Base-by-base conservation (phyloP, 1,139 yeast genomes). In the Taiozyma sp. region DNA sequence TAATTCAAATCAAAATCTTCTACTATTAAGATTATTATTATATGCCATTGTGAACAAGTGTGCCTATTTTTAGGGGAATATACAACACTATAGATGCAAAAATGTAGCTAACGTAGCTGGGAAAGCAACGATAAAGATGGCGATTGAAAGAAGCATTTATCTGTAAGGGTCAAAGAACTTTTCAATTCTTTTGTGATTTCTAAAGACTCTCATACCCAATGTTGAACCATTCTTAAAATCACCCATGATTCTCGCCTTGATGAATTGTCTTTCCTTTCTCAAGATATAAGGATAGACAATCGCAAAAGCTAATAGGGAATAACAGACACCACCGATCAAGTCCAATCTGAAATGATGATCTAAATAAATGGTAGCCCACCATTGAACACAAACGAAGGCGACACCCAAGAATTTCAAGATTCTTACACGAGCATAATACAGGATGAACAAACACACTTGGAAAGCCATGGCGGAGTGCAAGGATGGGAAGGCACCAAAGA, bases 281-380 rank as follows among this genome's bases (percentile, higher is more conserved):
- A 66, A 55, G 27, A 64, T 47, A 41, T 54, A 58, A 8, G 69
- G 69, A 45, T 69, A 65, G 52, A 79, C 66, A 9, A 76, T 44
- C 6, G 75, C 64, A 64, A 76, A 78, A 49, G 74, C 63, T n/a
- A 70, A 49, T 8, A 79, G 58, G 2, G 86, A 73, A 65, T 83
- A 83, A 9, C 67, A 45, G 64, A 78, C 66, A 8, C 88, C 89
- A 19, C 72, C 71, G 34, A 80, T 65, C 48, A 83, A 68, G 59
- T 84, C 90, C 39, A 83, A 66, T 55, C 87, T 70, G 78, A 84
- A 84, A 66, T 84, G 90, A 64, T 84, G 91, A 62, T 83, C 88
- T 54, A 84, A 67, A 60, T 84, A 84, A 66, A 84, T 83, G 14
- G 90, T 83, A 24, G 87, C 82, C 89, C 89, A 84, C 85, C 89